phyloP scores from a whole-genome alignment of 306 rosid species.

The Lathyrus aphaca region DNA sequence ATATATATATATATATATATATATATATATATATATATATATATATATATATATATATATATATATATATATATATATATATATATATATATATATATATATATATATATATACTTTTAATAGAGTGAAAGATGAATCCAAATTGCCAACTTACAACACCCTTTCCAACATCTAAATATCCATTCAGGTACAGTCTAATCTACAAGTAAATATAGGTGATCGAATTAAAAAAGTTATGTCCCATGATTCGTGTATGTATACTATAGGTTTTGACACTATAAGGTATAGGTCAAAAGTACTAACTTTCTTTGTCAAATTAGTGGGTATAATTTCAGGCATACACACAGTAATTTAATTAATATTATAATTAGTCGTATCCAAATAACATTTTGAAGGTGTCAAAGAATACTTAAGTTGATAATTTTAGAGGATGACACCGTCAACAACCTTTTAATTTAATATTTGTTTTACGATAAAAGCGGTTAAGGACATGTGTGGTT shows the following conservation, averaged over 20 bases:
- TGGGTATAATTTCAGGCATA: conserved; percentile 4
- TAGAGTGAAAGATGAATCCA: not conserved
- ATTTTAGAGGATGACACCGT: conserved; percentile 40
- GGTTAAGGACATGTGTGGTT: conserved; percentile 60
- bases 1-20: too few species aligned
- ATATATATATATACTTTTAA: too few species aligned
- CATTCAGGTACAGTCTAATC: not conserved
- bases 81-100: too few species aligned
- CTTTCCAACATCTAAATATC: not conserved
- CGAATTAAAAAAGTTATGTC: not conserved
- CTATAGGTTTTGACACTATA: conserved; percentile 34
- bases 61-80: too few species aligned
- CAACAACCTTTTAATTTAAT: conserved; percentile 29
- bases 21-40: too few species aligned
- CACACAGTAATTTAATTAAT: not conserved
- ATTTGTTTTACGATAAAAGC: conserved; percentile 26
- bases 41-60: too few species aligned
- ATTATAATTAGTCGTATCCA: not conserved
- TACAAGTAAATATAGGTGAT: not conserved
- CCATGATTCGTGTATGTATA: conserved; percentile 20
- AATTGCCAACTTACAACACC: not conserved
- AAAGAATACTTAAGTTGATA: not conserved
- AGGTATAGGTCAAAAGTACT: conserved; percentile 40
- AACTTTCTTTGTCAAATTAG: conserved; percentile 29
- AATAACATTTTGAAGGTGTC: not conserved